Conservation (phyloP, 2,329 filamentous ascomycete species). For the Colletotrichum lupini region DNA sequence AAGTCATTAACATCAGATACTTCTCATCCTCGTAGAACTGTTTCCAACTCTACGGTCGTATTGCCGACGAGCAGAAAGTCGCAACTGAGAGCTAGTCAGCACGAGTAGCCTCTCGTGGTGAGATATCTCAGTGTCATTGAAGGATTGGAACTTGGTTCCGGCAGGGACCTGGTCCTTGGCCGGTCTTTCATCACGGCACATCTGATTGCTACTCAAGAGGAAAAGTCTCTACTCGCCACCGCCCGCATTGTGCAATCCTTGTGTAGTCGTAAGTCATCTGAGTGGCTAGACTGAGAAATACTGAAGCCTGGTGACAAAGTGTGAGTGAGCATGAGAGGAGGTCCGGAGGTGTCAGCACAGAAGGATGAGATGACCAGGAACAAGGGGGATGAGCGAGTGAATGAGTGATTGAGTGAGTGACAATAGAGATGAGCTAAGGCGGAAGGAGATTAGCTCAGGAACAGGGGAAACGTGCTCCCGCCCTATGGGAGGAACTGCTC, state of each 20-base stretch:
- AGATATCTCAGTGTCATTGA: not conserved
- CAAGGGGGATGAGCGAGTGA: conserved; percentile 12
- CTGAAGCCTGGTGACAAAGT: not conserved
- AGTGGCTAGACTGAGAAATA: not conserved
- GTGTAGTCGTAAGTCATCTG: not conserved
- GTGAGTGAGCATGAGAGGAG: not conserved
- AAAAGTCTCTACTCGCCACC: not conserved
- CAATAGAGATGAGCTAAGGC: conserved; percentile 15
- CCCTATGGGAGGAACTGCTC: conserved; percentile 12
- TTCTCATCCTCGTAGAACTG: not conserved
- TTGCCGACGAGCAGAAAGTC: not conserved
- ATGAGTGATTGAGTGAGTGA: conserved; percentile 1
- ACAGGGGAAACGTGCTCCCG: conserved; percentile 5
- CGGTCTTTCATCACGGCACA: not conserved
- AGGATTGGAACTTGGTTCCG: not conserved
- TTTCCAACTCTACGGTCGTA: not conserved
- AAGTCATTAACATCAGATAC: not conserved
- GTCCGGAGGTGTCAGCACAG: conserved; percentile 22
- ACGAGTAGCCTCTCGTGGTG: not conserved
- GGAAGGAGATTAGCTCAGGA: conserved; percentile 12
- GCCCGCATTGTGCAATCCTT: not conserved
- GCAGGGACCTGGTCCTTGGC: not conserved
- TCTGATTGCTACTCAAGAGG: not conserved
- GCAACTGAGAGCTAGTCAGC: not conserved
- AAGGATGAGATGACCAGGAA: conserved; percentile 19